Evolutionary conservation across 2,329 filamentous ascomycete genomes (phyloP), one percentile per base, ranked within the genome.

Genomic region (Penicillium rolfsii): DNA sequence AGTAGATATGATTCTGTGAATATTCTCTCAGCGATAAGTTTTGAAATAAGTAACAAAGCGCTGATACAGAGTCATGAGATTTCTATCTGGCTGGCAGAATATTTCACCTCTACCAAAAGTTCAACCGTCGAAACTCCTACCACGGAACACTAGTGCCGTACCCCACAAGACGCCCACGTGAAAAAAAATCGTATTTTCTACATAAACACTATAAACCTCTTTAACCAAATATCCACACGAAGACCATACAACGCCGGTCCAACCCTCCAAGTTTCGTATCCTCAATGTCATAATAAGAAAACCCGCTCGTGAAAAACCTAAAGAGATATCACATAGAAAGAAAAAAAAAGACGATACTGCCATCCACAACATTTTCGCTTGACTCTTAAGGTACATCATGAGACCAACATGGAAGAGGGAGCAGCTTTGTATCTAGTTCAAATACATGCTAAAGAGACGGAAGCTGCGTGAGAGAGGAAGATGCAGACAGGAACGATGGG

Each of bases 341-440:
- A 22, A 11, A 22, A 41, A 19, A 3, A 40, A 56, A 53, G 9
- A 53, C 46, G 54, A 36, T 55, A 58, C 43, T 40, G n/a, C 40
- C 49, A 55, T 59, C 36, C 33, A 55, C 28, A 41, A 36, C 30
- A 26, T 62, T 57, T 63, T 63, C 60, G 35, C 50, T 67, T 60
- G 49, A 56, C 60, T 72, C 63, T 72, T 72, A 71, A 65, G 68
- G 64, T 73, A 73, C 70, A 74, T 55, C 63, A 70, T 65, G 68
- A 65, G 62, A 68, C 64, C 50, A 57, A 61, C 19, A 57, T 30
- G 26, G 33, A 40, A 28, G 16, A 48, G 45, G 50, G 38, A 35
- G 50, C 19, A 43, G 38, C 45, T 59, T 22, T 22, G 19, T 50
- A 55, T 61, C 60, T 63, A 60, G 57, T 59, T 46, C 50, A 54